Conservation (phyloP, 176 grass and related monocot species). For the Urochloa ruziziensis region DNA sequence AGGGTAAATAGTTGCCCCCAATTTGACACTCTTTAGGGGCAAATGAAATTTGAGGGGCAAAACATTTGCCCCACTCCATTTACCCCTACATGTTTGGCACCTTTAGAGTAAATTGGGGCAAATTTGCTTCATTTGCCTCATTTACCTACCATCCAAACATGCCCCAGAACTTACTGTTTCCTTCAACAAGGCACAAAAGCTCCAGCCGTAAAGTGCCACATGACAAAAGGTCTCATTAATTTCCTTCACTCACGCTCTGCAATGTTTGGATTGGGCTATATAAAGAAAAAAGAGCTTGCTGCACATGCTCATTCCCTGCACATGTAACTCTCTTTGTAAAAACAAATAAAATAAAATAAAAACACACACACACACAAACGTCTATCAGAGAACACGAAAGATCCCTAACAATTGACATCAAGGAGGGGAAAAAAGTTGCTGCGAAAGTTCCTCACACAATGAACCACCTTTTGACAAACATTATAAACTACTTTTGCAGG, state of each 20-base stretch:
- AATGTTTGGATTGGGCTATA: not conserved
- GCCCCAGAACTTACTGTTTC: too few species aligned
- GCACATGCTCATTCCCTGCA: conserved; percentile 19
- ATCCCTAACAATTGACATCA: not conserved
- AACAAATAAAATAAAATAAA: too few species aligned
- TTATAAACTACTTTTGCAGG: conserved; percentile 18
- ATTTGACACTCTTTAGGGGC: too few species aligned
- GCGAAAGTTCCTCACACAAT: conserved; percentile 9
- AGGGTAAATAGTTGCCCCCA: too few species aligned
- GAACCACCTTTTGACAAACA: conserved; percentile 31
- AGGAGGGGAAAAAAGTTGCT: not conserved
- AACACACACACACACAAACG: not conserved
- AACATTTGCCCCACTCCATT: too few species aligned
- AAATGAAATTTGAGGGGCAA: too few species aligned
- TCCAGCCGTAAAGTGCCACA: not conserved
- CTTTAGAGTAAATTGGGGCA: too few species aligned
- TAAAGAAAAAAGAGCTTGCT: not conserved
- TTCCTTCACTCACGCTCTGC: not conserved
- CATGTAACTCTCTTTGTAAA: conserved; percentile 14
- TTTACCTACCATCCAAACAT: too few species aligned
- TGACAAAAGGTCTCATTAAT: not conserved
- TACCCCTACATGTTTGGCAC: too few species aligned
- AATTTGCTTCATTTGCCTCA: too few species aligned
- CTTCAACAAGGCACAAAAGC: not conserved
- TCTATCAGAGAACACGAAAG: conserved; percentile 22